These are phyloP conservation scores for Mycothermus thermophilus DNA, from an alignment of 495 filamentous ascomycete genomes.

Conservation along the genomic window DNA sequence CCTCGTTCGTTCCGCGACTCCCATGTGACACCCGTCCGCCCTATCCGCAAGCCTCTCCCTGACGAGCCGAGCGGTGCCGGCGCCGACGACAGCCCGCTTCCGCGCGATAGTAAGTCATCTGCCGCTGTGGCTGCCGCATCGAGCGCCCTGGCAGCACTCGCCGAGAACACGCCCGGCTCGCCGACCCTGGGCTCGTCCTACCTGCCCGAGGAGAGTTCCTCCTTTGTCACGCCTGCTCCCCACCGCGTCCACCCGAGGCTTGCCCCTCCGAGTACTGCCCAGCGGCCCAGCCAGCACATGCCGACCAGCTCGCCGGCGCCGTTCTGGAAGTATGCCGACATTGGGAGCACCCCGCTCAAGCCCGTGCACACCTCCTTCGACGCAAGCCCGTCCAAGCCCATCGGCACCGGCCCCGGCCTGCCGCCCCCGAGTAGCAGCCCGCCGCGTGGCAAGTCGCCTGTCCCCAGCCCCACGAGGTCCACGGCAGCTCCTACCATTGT, in stretches of 20 bases:
- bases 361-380: slow-evolving; percentile 44
- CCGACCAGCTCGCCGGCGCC: slow-evolving; percentile 90
- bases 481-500: background rate
- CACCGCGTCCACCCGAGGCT: slow-evolving; percentile 69
- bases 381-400: slow-evolving; percentile 35
- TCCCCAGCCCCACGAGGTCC: slow-evolving; percentile 18
- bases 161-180: slow-evolving; percentile 46
- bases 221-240: slow-evolving; percentile 74
- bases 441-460: slow-evolving; percentile 34
- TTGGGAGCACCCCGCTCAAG: slow-evolving; percentile 65
- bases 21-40: slow-evolving; percentile 45
- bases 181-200: slow-evolving; percentile 57
- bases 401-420: slow-evolving; percentile 20
- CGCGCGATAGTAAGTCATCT: slow-evolving; percentile 33
- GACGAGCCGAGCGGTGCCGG: slow-evolving; percentile 23
- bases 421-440: slow-evolving; percentile 54
- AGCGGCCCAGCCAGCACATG: slow-evolving; percentile 87
- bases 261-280: slow-evolving; percentile 76
- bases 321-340: slow-evolving; percentile 81
- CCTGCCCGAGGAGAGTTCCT: slow-evolving; percentile 36
- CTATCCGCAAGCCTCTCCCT: slow-evolving; percentile 38
- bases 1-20: slow-evolving; percentile 33
- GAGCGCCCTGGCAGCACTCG: slow-evolving; percentile 42
- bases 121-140: slow-evolving; percentile 18
- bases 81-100: slow-evolving; percentile 41